Percentiles rank a stretch among this genome's conserved stretches.
Conservation (phyloP, 768 basidiomycete genomes). For the Leccinum subgranulosum region DNA sequence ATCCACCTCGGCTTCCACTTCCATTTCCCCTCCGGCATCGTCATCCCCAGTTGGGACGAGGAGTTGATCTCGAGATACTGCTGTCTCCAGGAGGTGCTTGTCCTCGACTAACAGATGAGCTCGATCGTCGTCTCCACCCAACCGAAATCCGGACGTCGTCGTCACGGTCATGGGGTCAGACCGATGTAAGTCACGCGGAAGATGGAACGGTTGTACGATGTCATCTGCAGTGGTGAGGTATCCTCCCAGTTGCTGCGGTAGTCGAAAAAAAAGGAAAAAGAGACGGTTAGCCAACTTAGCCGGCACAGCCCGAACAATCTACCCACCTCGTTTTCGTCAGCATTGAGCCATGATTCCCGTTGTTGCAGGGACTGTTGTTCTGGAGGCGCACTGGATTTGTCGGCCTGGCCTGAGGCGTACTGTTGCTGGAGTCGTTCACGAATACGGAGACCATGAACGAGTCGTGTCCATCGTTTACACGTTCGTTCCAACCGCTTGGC, state of each 20-base stretch:
- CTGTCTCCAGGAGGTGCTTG: not conserved
- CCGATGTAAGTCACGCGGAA: constrained; percentile 52
- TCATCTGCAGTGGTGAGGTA: constrained; percentile 69
- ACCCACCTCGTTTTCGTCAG: constrained; percentile 23
- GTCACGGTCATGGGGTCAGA: constrained; percentile 9
- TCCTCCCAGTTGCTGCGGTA: constrained; percentile 40
- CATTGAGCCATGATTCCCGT: constrained; percentile 20
- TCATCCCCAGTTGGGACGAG: constrained; percentile 8
- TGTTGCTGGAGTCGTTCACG: constrained; percentile 78
- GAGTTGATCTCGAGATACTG: constrained; percentile 7
- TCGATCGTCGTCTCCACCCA: not conserved
- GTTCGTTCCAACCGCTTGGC: constrained; percentile 75
- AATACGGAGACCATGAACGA: constrained; percentile 86
- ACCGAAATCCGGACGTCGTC: constrained; percentile 1
- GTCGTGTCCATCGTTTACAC: constrained; percentile 82
- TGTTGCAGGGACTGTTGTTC: constrained; percentile 4
- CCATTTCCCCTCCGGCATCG: constrained; percentile 1
- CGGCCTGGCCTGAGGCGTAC: constrained; percentile 43
- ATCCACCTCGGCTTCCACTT: constrained; percentile 16
- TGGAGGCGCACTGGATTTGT: not conserved
- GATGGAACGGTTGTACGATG: constrained; percentile 67
- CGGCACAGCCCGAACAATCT: not conserved
- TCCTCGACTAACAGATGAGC: not conserved
- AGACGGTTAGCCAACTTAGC: constrained; percentile 11
- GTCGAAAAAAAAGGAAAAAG: not conserved